A percentile compares a stretch with the other conserved stretches of the same genome.
Conservation (phyloP, 1,284 basidiomycete species). For the Earliella scabrosa region DNA sequence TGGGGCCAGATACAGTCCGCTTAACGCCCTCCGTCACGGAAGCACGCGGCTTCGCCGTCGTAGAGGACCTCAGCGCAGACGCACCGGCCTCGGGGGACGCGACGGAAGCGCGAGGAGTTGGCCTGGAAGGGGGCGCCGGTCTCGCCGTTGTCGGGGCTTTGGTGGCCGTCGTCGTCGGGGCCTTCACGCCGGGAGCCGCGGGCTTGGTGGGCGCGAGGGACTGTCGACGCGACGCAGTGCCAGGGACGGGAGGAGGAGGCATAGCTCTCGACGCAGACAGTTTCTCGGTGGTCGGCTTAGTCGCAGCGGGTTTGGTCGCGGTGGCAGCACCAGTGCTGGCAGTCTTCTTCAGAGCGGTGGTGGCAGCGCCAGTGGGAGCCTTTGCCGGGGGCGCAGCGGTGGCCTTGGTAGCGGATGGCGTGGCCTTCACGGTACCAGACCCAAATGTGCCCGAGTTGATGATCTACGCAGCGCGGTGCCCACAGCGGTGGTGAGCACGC, state of each 20-base stretch:
- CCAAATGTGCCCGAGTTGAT: slow-evolving; percentile 72
- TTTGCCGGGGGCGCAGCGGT: slow-evolving; percentile 42
- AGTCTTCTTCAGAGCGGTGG: slow-evolving; percentile 54
- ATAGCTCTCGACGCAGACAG: slow-evolving; percentile 38
- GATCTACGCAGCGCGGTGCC: slow-evolving; percentile 45
- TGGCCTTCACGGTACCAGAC: slow-evolving; percentile 56
- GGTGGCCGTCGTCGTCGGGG: slow-evolving; percentile 32
- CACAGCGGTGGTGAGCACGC: slow-evolving; percentile 2
- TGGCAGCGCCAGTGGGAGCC: slow-evolving; percentile 35
- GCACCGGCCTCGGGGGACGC: slow-evolving; percentile 47
- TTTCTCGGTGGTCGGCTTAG: slow-evolving; percentile 44
- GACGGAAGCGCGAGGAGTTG: slow-evolving; percentile 44
- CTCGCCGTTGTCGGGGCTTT: slow-evolving; percentile 26
- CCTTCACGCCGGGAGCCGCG: slow-evolving; percentile 50
- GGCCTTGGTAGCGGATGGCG: slow-evolving; percentile 45
- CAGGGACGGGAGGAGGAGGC: slow-evolving; percentile 26
- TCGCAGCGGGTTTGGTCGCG: slow-evolving; percentile 47
- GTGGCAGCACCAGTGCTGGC: slow-evolving; percentile 44
- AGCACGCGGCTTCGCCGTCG: slow-evolving; percentile 37
- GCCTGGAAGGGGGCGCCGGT: slow-evolving; percentile 13
- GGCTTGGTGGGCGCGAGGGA: slow-evolving; percentile 39
- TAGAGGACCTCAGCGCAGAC: slow-evolving; percentile 28
- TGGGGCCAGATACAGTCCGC: slow-evolving; percentile 35
- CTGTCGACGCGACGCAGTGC: slow-evolving; percentile 31
- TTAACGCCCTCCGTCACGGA: slow-evolving; percentile 40